phyloP scores from a whole-genome alignment of 2,329 filamentous ascomycete species.

The Hypoxylon sp. region DNA sequence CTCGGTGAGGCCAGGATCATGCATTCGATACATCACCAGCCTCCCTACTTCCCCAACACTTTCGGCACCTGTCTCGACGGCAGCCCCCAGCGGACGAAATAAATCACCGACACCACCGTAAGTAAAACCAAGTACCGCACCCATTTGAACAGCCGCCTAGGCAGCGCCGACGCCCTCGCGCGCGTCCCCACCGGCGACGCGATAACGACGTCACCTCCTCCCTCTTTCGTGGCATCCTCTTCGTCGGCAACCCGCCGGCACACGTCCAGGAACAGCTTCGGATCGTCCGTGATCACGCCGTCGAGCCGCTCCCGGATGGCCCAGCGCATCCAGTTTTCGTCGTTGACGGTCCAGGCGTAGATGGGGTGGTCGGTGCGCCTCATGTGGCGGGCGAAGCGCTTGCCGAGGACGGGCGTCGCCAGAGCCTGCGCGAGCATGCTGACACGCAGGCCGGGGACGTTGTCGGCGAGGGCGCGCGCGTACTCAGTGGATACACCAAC shows the following conservation, averaged over 20 bases:
- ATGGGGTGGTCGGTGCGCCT: not conserved
- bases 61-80: slow-evolving; percentile 38
- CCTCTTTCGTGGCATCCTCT: slow-evolving; percentile 4
- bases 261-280: slow-evolving; percentile 5
- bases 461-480: no score
- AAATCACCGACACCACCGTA: slow-evolving; percentile 21
- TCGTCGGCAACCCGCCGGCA: not conserved
- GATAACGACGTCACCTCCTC: no score
- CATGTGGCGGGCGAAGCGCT: not conserved
- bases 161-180: not conserved
- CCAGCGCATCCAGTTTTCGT: slow-evolving; percentile 2
- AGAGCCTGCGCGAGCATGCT: no score
- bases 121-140: slow-evolving; percentile 33
- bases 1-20: no score
- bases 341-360: slow-evolving; percentile 6
- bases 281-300: slow-evolving; percentile 12
- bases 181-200: not conserved
- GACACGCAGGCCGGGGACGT: slow-evolving; percentile 5
- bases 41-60: slow-evolving; percentile 27
- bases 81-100: slow-evolving; percentile 37
- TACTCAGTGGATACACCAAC: not conserved
- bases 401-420: no score
- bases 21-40: no score
- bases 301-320: slow-evolving; percentile 1
- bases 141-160: slow-evolving; percentile 11